Conservation (phyloP, 768 basidiomycete genomes). For the Tremella fuciformis region DNA sequence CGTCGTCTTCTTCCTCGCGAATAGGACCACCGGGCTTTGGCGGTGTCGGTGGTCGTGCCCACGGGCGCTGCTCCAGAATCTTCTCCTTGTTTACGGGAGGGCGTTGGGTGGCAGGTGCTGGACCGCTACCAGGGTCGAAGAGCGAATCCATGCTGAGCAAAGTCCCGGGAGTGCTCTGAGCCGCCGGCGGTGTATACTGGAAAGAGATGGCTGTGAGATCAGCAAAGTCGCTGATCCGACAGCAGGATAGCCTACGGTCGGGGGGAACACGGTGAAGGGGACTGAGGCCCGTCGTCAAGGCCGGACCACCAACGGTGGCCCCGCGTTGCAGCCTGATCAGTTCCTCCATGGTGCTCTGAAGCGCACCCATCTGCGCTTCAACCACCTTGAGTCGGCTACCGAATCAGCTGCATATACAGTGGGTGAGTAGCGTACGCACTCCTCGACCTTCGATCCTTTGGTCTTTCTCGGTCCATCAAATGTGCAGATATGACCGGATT, state of each 20-base stretch:
- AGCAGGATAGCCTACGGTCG: neutral
- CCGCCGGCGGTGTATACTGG: neutral
- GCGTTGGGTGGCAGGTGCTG: neutral
- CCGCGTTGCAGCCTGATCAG: slow-evolving; percentile 34
- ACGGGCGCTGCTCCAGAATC: neutral
- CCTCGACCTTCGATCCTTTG: slow-evolving; percentile 42
- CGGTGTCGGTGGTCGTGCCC: slow-evolving; percentile 6
- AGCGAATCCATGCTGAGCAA: slow-evolving; percentile 10
- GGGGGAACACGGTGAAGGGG: neutral
- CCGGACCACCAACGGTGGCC: neutral
- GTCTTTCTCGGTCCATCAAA: slow-evolving; percentile 43
- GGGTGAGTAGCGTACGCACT: slow-evolving; percentile 24
- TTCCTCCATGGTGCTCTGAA: slow-evolving; percentile 37
- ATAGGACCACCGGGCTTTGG: slow-evolving; percentile 2
- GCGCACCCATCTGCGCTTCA: slow-evolving; percentile 38
- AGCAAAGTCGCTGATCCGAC: neutral
- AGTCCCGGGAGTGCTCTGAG: slow-evolving; percentile 2
- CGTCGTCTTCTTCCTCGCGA: slow-evolving; percentile 31
- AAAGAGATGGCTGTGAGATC: neutral
- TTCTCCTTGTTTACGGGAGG: slow-evolving; percentile 1
- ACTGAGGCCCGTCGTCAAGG: too few species aligned
- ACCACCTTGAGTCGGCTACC: slow-evolving; percentile 37
- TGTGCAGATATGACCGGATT: slow-evolving; percentile 38
- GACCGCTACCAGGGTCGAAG: neutral
- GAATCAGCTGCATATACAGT: neutral